These are phyloP conservation scores for Irpex sp. DNA, from an alignment of 1,284 basidiomycete species.

Conservation along the genomic window DNA sequence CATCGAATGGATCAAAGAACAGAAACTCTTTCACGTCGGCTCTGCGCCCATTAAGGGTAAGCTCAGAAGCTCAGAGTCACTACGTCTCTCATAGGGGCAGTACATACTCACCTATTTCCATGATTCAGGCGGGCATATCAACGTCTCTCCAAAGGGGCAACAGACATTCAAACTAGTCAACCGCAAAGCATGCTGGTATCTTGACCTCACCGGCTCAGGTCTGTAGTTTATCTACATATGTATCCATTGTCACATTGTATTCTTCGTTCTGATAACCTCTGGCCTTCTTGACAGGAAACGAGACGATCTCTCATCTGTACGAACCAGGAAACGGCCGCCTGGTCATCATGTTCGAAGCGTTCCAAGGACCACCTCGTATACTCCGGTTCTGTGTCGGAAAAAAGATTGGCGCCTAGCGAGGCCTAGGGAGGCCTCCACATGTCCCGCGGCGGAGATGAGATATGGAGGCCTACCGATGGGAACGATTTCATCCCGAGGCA, in stretches of 20 bases:
- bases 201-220: constrained; percentile 67
- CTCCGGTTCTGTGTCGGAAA: no score
- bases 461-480: no score
- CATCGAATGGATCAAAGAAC: constrained; percentile 56
- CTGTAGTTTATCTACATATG: constrained; percentile 23
- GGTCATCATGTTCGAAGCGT: constrained; percentile 63
- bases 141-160: constrained; percentile 63
- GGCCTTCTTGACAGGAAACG: constrained; percentile 43
- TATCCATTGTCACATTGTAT: neutral
- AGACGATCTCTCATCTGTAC: constrained; percentile 64
- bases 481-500: no score
- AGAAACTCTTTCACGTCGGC: constrained; percentile 67
- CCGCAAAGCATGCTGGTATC: constrained; percentile 60
- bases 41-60: constrained; percentile 54
- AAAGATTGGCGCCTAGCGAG: no score
- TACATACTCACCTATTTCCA: no score
- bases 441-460: no score
- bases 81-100: no score
- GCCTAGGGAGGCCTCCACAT: no score
- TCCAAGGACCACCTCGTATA: constrained; percentile 63
- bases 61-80: neutral
- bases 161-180: constrained; percentile 56
- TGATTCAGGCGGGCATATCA: constrained; percentile 53
- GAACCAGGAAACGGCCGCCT: constrained; percentile 60
- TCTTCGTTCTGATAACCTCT: neutral